These are phyloP conservation scores for Aspergillus ostianus DNA, from an alignment of 495 filamentous ascomycete species.

Conservation along the genomic window DNA sequence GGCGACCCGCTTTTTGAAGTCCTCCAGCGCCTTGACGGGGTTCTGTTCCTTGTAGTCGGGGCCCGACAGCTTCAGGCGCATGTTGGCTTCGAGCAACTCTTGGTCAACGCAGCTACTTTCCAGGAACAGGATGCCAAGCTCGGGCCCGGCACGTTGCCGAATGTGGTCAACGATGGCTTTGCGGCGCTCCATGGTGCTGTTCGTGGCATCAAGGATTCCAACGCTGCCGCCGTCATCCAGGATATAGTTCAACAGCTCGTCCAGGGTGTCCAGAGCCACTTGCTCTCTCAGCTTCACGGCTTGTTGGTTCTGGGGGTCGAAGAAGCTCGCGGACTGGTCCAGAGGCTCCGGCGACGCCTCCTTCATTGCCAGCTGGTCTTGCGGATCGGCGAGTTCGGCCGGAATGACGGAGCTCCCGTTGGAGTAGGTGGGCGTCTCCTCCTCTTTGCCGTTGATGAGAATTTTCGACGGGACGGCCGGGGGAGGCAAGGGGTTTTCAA, in stretches of 20 bases:
- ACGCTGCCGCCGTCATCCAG: constrained; percentile 79
- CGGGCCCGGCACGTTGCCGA: constrained; percentile 75
- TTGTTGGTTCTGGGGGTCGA: constrained; percentile 83
- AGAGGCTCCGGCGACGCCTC: constrained; percentile 54
- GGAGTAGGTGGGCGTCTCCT: constrained; percentile 23
- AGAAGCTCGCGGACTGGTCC: constrained; percentile 90
- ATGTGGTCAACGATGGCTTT: constrained; percentile 82
- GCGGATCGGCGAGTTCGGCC: constrained; percentile 23
- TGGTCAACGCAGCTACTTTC: constrained; percentile 88
- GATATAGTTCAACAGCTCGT: constrained; percentile 88
- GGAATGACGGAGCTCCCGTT: constrained; percentile 34
- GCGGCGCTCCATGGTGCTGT: constrained; percentile 84
- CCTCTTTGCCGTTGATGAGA: constrained; percentile 47
- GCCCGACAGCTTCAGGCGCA: constrained; percentile 95
- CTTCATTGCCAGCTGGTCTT: constrained; percentile 24
- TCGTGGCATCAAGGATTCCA: constrained; percentile 98
- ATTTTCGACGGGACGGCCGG: constrained; percentile 47
- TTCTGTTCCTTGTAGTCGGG: constrained; percentile 96
- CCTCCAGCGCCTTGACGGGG: constrained; percentile 72
- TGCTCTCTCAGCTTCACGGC: constrained; percentile 85
- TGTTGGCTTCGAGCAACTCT: constrained; percentile 87
- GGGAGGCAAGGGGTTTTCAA: constrained; percentile 30
- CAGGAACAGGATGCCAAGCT: constrained; percentile 87
- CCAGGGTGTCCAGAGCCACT: constrained; percentile 85
- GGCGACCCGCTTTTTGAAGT: constrained; percentile 91